Conservation (phyloP, 768 basidiomycete genomes). For the Exsudoporus frostii region DNA sequence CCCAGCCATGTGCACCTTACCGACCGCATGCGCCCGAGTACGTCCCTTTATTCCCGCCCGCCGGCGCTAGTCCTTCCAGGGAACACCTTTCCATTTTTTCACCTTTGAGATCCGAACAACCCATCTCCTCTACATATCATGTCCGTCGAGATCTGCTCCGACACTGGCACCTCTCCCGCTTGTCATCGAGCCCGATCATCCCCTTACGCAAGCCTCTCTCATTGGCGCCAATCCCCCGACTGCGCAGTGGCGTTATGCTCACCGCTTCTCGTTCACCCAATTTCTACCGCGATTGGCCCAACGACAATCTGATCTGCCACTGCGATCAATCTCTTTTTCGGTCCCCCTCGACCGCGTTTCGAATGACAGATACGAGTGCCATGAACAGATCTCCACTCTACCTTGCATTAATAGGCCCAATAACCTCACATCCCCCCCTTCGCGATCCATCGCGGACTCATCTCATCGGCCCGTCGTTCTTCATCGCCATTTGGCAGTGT, state of each 20-base stretch:
- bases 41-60: slow-evolving; percentile 11
- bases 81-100: slow-evolving; percentile 3
- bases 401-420: slow-evolving; percentile 14
- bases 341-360: not conserved
- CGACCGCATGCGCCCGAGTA: slow-evolving; percentile 4
- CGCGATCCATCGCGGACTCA: slow-evolving; percentile 24
- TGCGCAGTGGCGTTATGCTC: slow-evolving; percentile 1
- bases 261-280: not conserved
- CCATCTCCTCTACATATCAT: slow-evolving; percentile 9
- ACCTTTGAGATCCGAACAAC: slow-evolving; percentile 11
- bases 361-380: slow-evolving; percentile 12
- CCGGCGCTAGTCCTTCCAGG: slow-evolving; percentile 1
- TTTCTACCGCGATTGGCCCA: slow-evolving; percentile 9
- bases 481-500: slow-evolving; percentile 3
- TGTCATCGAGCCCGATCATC: slow-evolving; percentile 1
- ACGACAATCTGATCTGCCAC: slow-evolving; percentile 23
- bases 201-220: not conserved
- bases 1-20: slow-evolving; percentile 4
- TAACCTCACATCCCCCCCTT: not conserved
- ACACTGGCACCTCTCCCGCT: not conserved
- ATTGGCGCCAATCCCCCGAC: not conserved
- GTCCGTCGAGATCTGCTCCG: slow-evolving; percentile 8
- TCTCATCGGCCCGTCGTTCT: slow-evolving; percentile 3
- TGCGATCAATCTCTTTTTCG: slow-evolving; percentile 13
- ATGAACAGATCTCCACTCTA: slow-evolving; percentile 8